Evolutionary conservation across 805 yeast species (phyloP).

Genomic region (Hemisphaericaspora nanyangensis): DNA sequence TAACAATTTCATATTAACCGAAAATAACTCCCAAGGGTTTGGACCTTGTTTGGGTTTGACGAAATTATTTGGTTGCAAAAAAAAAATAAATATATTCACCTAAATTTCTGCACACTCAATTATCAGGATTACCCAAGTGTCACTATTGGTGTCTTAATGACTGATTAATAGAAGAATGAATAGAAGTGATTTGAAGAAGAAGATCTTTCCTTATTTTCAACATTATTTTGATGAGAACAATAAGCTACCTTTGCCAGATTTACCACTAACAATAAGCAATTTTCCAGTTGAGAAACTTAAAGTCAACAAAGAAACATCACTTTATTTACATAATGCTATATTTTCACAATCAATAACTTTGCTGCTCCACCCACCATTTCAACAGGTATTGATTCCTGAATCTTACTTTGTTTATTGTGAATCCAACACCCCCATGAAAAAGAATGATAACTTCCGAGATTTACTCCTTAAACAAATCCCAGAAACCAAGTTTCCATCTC

Average conservation of each 20-base stretch:
- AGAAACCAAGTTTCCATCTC: not conserved
- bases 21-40: too few species aligned
- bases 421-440: too few species aligned
- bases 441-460: not conserved
- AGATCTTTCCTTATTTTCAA: not conserved
- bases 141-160: too few species aligned
- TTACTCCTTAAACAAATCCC: not conserved
- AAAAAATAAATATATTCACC: too few species aligned
- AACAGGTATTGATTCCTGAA: not conserved
- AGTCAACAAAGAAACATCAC: not conserved
- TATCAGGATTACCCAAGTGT: too few species aligned
- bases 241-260: not conserved
- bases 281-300: not conserved
- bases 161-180: too few species aligned
- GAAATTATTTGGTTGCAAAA: too few species aligned
- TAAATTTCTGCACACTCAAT: too few species aligned
- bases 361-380: not conserved
- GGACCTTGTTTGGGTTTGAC: too few species aligned
- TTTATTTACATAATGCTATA: not conserved
- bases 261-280: not conserved
- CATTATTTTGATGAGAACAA: not conserved
- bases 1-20: too few species aligned
- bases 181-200: too few species aligned
- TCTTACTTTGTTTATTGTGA: not conserved
- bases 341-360: not conserved